phyloP scores from a whole-genome alignment of 305 asterid genomes.

The Plantago coronopus region DNA sequence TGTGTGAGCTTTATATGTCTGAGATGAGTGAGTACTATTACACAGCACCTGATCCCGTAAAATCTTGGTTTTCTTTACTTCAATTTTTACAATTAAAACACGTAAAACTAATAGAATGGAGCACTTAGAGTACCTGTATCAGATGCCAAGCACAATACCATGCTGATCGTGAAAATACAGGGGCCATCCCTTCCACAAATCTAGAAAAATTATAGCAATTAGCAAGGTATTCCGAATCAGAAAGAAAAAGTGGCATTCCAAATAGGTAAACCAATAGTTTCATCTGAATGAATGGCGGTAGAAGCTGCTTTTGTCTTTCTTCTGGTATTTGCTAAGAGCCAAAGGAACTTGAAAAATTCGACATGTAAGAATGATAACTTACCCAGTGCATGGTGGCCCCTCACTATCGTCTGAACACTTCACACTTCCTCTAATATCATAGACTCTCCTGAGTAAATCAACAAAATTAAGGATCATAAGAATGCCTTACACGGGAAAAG shows the following conservation, averaged over 20 bases:
- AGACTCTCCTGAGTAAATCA: constrained; percentile 74
- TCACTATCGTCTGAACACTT: constrained; percentile 82
- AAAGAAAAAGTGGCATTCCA: constrained; percentile 11
- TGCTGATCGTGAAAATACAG: constrained; percentile 92
- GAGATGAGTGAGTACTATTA: constrained; percentile 11
- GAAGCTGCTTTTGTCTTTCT: constrained; percentile 3
- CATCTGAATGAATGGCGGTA: constrained; percentile 2
- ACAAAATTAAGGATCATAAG: constrained; percentile 20
- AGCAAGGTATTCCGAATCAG: constrained; percentile 7
- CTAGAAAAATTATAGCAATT: constrained; percentile 39
- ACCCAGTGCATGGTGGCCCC: constrained; percentile 99
- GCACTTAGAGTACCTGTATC: constrained; percentile 58
- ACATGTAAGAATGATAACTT: constrained; percentile 22
- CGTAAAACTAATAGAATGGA: constrained; percentile 6
- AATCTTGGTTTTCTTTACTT: background rate
- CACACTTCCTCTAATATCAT: constrained; percentile 73
- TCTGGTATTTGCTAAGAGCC: background rate
- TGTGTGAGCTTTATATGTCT: constrained; percentile 17
- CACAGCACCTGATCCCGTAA: background rate
- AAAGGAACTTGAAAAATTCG: background rate
- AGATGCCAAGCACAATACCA: constrained; percentile 99
- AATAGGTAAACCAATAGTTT: constrained; percentile 6
- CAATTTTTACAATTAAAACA: constrained; percentile 1
- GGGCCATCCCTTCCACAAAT: constrained; percentile 99
- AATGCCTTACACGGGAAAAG: constrained; percentile 23